Percentiles rank a stretch among this genome's conserved stretches.
phyloP scores from a whole-genome alignment of 108 stramenopile genomes.

The Stephanodiscus minutulus region DNA sequence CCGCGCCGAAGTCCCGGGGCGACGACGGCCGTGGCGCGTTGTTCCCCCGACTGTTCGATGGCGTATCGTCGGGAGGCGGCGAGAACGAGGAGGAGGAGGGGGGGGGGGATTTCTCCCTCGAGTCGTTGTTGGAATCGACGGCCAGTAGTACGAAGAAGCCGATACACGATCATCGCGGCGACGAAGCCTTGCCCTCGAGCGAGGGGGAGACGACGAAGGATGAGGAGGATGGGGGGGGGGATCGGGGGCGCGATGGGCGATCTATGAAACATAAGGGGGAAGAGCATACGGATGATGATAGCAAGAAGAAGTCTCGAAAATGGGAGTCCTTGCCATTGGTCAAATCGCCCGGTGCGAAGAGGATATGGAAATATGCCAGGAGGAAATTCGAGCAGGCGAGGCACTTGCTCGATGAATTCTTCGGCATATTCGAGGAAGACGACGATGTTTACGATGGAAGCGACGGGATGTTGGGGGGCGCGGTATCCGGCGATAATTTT shows the following conservation, averaged over 20 bases:
- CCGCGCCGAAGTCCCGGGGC: no score
- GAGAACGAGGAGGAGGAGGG: conserved; percentile 9
- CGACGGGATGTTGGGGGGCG: conserved; percentile 18
- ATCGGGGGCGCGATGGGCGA: background rate
- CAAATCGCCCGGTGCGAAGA: conserved; percentile 23
- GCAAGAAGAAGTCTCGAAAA: background rate
- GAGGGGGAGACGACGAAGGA: background rate
- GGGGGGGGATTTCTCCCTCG: conserved; percentile 4
- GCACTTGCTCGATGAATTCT: conserved; percentile 31
- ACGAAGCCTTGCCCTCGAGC: background rate
- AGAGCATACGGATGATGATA: background rate
- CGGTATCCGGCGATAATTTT: conserved; percentile 20
- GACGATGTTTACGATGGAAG: conserved; percentile 39
- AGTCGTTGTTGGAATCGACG: background rate
- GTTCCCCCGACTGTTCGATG: no score
- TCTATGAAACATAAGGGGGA: background rate
- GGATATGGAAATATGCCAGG: conserved; percentile 32
- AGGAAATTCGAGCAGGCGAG: conserved; percentile 39
- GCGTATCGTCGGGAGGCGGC: background rate
- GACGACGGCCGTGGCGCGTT: background rate
- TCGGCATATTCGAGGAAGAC: conserved; percentile 38
- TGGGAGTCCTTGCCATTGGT: conserved; percentile 25
- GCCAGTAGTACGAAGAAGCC: background rate
- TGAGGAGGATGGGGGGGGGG: background rate
- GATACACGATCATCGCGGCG: background rate